Evolutionary conservation across 1,284 basidiomycete species (phyloP).

Genomic region (Porodaedalea pini): DNA sequence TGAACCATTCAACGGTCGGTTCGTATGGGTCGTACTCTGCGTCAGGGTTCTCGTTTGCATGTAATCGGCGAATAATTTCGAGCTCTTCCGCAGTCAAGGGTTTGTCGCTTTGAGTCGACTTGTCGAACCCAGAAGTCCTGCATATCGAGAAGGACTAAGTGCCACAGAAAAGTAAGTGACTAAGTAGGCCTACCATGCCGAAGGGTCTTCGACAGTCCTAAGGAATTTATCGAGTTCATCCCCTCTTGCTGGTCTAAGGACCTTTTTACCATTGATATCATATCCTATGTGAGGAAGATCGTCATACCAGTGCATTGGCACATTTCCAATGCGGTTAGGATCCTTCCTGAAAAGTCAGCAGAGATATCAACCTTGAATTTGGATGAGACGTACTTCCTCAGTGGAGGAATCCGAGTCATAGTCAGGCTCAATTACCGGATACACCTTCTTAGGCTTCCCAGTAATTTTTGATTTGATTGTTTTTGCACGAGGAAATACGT

Average conservation of each 20-base stretch:
- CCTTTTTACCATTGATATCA: conserved; percentile 91
- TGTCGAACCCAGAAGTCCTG: conserved; percentile 93
- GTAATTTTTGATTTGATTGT: conserved; percentile 78
- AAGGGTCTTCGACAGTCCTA: conserved; percentile 88
- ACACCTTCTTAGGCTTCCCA: conserved; percentile 85
- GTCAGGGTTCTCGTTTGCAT: conserved; percentile 91
- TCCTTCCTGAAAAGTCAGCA: conserved; percentile 46
- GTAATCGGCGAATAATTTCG: conserved; percentile 90
- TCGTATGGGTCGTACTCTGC: conserved; percentile 89
- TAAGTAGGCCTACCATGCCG: conserved; percentile 65
- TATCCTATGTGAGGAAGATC: conserved; percentile 99
- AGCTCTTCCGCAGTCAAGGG: conserved; percentile 89
- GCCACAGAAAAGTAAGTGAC: conserved; percentile 3
- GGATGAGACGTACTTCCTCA: conserved; percentile 73
- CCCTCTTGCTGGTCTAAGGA: conserved; percentile 90
- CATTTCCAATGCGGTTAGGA: conserved; percentile 91
- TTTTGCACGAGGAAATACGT: conserved; percentile 62
- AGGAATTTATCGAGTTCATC: conserved; percentile 99
- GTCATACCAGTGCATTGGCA: conserved; percentile 99
- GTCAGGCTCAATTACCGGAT: conserved; percentile 91
- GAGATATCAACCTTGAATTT: conserved; percentile 12
- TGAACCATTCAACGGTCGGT: conserved; percentile 95
- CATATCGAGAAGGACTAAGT: conserved; percentile 9
- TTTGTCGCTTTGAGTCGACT: conserved; percentile 82
- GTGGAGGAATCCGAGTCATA: conserved; percentile 98